phyloP scores from a whole-genome alignment of 2,329 filamentous ascomycete genomes.

The Grosmannia penicillata region DNA sequence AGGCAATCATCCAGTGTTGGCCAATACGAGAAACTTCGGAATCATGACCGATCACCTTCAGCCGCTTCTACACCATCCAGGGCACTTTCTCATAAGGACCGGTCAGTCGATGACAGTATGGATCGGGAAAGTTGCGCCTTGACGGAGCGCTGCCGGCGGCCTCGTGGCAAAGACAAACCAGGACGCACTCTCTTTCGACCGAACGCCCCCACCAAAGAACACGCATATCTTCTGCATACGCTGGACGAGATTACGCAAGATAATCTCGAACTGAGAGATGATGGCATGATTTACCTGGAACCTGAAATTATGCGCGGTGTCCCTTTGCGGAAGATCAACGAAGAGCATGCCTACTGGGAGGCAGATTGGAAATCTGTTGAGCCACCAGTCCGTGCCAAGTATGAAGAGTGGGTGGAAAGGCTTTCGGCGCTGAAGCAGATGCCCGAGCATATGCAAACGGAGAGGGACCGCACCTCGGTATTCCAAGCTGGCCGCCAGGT shows the following conservation, averaged over 20 bases:
- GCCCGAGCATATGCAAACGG: slow-evolving; percentile 14
- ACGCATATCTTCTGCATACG: neutral
- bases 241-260: slow-evolving; percentile 28
- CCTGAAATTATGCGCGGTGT: slow-evolving; percentile 38
- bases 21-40: neutral
- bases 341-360: slow-evolving; percentile 40
- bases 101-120: no score
- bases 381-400: slow-evolving; percentile 24
- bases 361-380: slow-evolving; percentile 33
- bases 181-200: no score
- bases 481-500: slow-evolving; percentile 41
- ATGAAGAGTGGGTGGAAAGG: slow-evolving; percentile 34
- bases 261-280: slow-evolving; percentile 29
- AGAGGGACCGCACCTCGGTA: slow-evolving; percentile 26
- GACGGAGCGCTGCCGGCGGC: neutral
- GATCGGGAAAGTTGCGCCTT: neutral
- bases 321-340: slow-evolving; percentile 34
- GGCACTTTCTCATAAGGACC: no score
- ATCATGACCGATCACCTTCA: no score
- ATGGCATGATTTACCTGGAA: slow-evolving; percentile 33
- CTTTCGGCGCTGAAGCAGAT: slow-evolving; percentile 25
- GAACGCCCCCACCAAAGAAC: no score
- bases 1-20: neutral
- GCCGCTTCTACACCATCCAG: no score
- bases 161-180: neutral